Conservation (phyloP, 768 basidiomycete genomes). For the Omphalotus guepiniiformis region DNA sequence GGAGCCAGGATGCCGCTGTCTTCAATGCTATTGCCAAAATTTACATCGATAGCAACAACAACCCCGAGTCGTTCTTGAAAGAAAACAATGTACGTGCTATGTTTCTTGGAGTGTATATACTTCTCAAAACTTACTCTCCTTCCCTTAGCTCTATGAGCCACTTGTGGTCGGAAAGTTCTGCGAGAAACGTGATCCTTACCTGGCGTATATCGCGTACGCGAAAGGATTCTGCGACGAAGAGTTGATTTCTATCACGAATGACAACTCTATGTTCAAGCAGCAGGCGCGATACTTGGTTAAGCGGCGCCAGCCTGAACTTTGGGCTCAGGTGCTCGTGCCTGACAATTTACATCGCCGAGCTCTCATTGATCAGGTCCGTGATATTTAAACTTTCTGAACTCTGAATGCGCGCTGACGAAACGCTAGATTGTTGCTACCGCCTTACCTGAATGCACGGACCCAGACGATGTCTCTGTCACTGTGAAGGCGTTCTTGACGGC, state of each 20-base stretch:
- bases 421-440: slow-evolving; percentile 87
- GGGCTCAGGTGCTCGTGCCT: slow-evolving; percentile 88
- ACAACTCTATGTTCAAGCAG: slow-evolving; percentile 99
- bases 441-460: slow-evolving; percentile 93
- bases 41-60: slow-evolving; percentile 97
- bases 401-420: too few relatives aligned
- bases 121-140: slow-evolving; percentile 12
- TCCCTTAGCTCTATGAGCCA: slow-evolving; percentile 88
- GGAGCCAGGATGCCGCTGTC: slow-evolving; percentile 88
- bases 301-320: slow-evolving; percentile 90
- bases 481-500: slow-evolving; percentile 98
- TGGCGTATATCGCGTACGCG: slow-evolving; percentile 98
- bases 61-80: slow-evolving; percentile 96
- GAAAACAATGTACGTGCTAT: slow-evolving; percentile 83
- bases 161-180: slow-evolving; percentile 98
- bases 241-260: slow-evolving; percentile 93
- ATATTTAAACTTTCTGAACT: too few relatives aligned
- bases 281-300: slow-evolving; percentile 98
- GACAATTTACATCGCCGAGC: slow-evolving; percentile 92
- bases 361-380: slow-evolving; percentile 82
- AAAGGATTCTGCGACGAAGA: slow-evolving; percentile 99
- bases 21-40: slow-evolving; percentile 99
- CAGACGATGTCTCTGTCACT: slow-evolving; percentile 96
- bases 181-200: slow-evolving; percentile 95
- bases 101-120: neutral